Base-by-base conservation (phyloP, 1,139 yeast species). In the Pichia sp. region DNA sequence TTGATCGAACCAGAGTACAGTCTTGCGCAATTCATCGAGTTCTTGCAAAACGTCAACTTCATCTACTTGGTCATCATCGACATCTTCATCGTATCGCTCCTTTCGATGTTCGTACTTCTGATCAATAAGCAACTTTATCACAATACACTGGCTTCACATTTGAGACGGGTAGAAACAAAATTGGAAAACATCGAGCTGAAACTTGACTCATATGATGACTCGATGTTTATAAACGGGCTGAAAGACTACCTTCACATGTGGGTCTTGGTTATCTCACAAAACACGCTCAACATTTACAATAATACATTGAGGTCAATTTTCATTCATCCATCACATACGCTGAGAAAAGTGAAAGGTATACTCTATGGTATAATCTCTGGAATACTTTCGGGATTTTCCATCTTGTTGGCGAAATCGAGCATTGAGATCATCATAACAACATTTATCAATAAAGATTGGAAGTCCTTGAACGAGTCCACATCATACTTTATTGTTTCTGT, bases 351-450 rank as follows among this genome's bases (percentile, higher is more conserved):
- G 18, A 65, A 75, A 62, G 96, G 91, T 2, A 68, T 80, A 10
- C 68, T 79, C 30, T 86, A 75, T 64, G 96, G 96, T 1, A 66
- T 83, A 16, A 72, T 84, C 2, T 83, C 91, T 45, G 96, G 96
- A 1, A 79, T 85, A 0, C 72, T 89, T 48, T 86, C 96, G 0
- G 96, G 96, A 0, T 96, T 88, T 65, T 87, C 96, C 0, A 76
- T 90, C 52, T 74, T 90, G 49, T 78, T 88, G 70, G 96, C 96
- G 28, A 90, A 90, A 66, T 82, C 91, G 1, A 78, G 88, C 0
- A 86, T 89, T 16, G 96, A 88, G 62, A 80, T 86, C 19, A 67
- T 85, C 4, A 65, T 82, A 2, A 74, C 72, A 46, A 73, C 80
- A 0, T 68, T 82, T 16, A 43, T 75, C 18, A 70, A 70, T 50